Conservation (phyloP, 331 rosid species). For the Malus hybrid region DNA sequence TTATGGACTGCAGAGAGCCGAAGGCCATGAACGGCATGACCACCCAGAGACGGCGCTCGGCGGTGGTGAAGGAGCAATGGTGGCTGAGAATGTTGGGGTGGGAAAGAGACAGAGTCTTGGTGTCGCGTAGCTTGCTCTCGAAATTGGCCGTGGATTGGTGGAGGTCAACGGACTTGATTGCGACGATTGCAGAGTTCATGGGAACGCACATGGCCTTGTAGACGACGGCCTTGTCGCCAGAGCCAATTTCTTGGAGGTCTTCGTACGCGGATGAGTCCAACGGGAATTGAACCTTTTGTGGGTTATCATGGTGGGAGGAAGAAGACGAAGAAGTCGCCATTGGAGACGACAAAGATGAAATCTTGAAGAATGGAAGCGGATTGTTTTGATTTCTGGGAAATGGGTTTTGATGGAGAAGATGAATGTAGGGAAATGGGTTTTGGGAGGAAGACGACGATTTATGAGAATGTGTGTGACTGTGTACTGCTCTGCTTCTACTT, state of each 20-base stretch:
- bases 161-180: slow-evolving; percentile 51
- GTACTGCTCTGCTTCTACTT: too few species aligned
- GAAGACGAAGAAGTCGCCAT: too few species aligned
- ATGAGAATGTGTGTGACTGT: too few species aligned
- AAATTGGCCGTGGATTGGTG: slow-evolving; percentile 35
- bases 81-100: slow-evolving; percentile 63
- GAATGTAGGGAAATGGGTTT: too few species aligned
- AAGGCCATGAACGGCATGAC: slow-evolving; percentile 78
- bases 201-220: slow-evolving; percentile 59
- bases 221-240: slow-evolving; percentile 44
- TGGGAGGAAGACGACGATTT: too few species aligned
- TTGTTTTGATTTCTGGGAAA: too few species aligned
- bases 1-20: slow-evolving; percentile 30
- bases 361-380: too few species aligned
- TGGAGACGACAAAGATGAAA: too few species aligned
- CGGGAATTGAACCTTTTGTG: too few species aligned
- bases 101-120: slow-evolving; percentile 45
- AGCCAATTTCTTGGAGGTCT: slow-evolving; percentile 42
- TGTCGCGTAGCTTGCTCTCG: slow-evolving; percentile 10
- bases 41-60: slow-evolving; percentile 54
- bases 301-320: too few species aligned
- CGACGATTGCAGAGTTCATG: slow-evolving; percentile 35
- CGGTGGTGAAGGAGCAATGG: slow-evolving; percentile 58
- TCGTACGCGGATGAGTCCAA: too few species aligned
- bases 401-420: too few species aligned